These are phyloP conservation scores for Fusarium dlaminii DNA, from an alignment of 2,329 filamentous ascomycete species.

Conservation along the genomic window DNA sequence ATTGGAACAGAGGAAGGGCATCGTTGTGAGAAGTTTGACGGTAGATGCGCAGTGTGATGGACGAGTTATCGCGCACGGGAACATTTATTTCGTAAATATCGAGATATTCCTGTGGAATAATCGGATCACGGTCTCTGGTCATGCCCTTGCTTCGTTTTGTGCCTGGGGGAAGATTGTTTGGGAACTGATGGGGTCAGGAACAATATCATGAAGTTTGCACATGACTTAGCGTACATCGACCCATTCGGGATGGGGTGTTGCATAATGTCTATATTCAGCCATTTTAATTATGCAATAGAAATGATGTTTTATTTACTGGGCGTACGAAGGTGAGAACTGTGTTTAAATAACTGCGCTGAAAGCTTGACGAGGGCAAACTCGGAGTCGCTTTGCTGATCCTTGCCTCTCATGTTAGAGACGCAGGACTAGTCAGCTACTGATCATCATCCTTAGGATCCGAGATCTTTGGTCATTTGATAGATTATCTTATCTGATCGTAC, in stretches of 20 bases:
- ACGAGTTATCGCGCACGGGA: conserved; percentile 24
- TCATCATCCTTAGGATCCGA: background rate
- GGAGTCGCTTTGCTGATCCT: background rate
- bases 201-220: background rate
- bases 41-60: conserved; percentile 37
- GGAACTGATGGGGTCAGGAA: conserved; percentile 29
- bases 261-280: conserved; percentile 25
- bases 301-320: background rate
- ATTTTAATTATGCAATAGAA: background rate
- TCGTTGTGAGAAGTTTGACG: conserved; percentile 8
- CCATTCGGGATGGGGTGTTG: conserved; percentile 14
- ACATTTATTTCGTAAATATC: conserved; percentile 38
- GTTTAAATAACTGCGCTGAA: background rate
- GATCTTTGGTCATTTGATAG: background rate
- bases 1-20: conserved; percentile 34
- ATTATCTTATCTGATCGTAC: conserved; percentile 33
- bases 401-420: background rate
- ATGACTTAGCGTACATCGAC: conserved; percentile 2
- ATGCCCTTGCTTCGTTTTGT: conserved; percentile 21
- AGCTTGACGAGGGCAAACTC: background rate
- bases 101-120: conserved; percentile 33
- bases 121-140: conserved; percentile 32
- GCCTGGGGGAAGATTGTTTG: conserved; percentile 36
- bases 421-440: background rate
- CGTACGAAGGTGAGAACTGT: background rate